Conservation (phyloP, 768 basidiomycete genomes). For the Boletus speciosus region DNA sequence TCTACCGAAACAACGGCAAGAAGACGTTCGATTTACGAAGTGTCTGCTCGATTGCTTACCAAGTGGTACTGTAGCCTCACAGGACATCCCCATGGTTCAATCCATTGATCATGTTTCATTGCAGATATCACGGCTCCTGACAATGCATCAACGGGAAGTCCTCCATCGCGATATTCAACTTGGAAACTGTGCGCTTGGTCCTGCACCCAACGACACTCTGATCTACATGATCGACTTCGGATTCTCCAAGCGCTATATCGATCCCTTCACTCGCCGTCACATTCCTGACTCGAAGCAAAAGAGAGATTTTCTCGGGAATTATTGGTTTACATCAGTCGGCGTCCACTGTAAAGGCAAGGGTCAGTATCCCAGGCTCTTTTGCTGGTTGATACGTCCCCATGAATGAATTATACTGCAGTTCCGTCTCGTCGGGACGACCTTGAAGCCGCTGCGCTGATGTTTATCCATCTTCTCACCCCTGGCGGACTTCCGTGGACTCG, state of each 20-base stretch:
- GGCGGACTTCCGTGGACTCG: slow-evolving; percentile 76
- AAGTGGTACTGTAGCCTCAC: slow-evolving; percentile 51
- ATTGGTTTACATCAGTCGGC: slow-evolving; percentile 77
- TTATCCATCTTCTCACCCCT: slow-evolving; percentile 76
- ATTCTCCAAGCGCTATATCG: slow-evolving; percentile 76
- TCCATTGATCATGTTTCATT: slow-evolving; percentile 7
- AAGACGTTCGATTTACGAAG: slow-evolving; percentile 65
- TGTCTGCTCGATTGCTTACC: slow-evolving; percentile 72
- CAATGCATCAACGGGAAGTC: slow-evolving; percentile 71
- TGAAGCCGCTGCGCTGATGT: slow-evolving; percentile 73
- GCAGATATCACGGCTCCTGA: slow-evolving; percentile 68
- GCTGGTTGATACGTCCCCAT: slow-evolving; percentile 17
- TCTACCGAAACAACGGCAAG: slow-evolving; percentile 55
- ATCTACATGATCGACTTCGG: slow-evolving; percentile 88
- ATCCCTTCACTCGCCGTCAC: slow-evolving; percentile 60
- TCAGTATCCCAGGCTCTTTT: slow-evolving; percentile 28
- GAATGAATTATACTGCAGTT: slow-evolving; percentile 42
- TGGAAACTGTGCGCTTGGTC: slow-evolving; percentile 70
- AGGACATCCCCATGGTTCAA: neutral
- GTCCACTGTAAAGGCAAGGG: slow-evolving; percentile 79
- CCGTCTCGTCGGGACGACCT: slow-evolving; percentile 78
- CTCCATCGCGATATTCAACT: slow-evolving; percentile 79
- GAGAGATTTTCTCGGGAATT: slow-evolving; percentile 79
- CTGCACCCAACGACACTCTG: slow-evolving; percentile 50
- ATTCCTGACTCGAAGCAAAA: slow-evolving; percentile 65